Evolutionary conservation across 73 alveolate species (phyloP), one percentile per base, ranked within the genome.

Genomic region (Paramecium pentaurelia): DNA sequence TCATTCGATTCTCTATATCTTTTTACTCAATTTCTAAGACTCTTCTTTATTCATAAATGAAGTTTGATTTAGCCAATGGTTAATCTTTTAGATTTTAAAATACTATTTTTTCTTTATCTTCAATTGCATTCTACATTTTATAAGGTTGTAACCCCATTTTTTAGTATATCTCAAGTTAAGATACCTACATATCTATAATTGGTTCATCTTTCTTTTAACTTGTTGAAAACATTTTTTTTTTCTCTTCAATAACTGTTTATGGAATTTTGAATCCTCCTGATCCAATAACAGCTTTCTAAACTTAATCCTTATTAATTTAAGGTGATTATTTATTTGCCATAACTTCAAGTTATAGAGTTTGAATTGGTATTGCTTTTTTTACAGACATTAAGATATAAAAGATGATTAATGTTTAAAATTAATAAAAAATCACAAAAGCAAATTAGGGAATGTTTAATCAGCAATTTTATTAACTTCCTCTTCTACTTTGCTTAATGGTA

Each of bases 331-430:
- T 64, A 28, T 64, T 28, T 32, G 42, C 27, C 84, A 34, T 34
- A 34, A 64, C 84, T 64, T 64, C 84, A 28, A 75, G 60, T 18
- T 75, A 38, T 10, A 75, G 88, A 16, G 58, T 42, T 42, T 42
- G 32, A 30, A 75, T 75, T 75, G 88, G 88, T 22, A 75, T 75
- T 14, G 88, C 88, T 75, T 75, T 38, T 38, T 42, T 75, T 32
- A 32, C 47, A 22, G 84, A 64, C 84, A 64, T 64, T 25, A 64
- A 32, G 20, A 54, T 54, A 54, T 54, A 54, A 18, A 54, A 18
- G 30, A 10, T 54, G 70, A 54, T 54, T 54, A 54, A 54, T 54
- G 32, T 54, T 20, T 54, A 54, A 54, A 54, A 54, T 16, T 49
- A 49, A 54, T 54, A 16, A 54, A 54, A 54, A 54, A n/a, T 54